Conservation (phyloP, 1,284 basidiomycete genomes). For the Tilletia setariae region DNA sequence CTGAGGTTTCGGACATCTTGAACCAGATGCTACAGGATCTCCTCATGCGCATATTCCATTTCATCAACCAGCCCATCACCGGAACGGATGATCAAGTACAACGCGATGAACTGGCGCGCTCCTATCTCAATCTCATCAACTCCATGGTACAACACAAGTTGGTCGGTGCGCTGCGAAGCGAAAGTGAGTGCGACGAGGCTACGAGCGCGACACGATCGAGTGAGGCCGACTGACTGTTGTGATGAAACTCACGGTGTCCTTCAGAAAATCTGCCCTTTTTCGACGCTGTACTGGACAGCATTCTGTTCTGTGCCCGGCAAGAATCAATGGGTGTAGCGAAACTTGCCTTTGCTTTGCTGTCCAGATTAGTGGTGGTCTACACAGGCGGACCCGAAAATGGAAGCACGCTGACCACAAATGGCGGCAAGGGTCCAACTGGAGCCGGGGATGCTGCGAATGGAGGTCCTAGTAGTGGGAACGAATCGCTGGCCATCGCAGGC, state of each 20-base stretch:
- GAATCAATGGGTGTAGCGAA: neutral
- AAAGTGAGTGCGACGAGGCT: constrained; percentile 62
- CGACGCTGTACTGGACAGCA: constrained; percentile 69
- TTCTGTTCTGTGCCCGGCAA: constrained; percentile 58
- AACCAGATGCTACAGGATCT: constrained; percentile 87
- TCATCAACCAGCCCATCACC: constrained; percentile 75
- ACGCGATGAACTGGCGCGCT: constrained; percentile 81
- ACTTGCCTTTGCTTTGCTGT: neutral
- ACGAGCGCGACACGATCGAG: no score
- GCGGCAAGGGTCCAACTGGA: constrained; percentile 56
- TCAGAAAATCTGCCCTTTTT: constrained; percentile 72
- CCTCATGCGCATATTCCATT: constrained; percentile 73
- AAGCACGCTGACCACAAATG: constrained; percentile 70
- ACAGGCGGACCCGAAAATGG: constrained; percentile 64
- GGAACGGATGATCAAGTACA: constrained; percentile 87
- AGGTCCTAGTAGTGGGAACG: constrained; percentile 37
- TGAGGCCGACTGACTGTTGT: no score
- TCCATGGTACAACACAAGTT: constrained; percentile 73
- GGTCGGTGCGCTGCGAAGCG: constrained; percentile 78
- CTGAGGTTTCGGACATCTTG: constrained; percentile 74
- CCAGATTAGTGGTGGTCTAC: constrained; percentile 20
- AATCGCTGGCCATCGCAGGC: constrained; percentile 64
- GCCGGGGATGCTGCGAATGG: constrained; percentile 55
- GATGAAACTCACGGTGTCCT: constrained; percentile 40
- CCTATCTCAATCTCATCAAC: constrained; percentile 81